Evolutionary conservation across 208 protist species (phyloP), one percentile per base, ranked within the genome.

Genomic region (Crithidia bombi): DNA sequence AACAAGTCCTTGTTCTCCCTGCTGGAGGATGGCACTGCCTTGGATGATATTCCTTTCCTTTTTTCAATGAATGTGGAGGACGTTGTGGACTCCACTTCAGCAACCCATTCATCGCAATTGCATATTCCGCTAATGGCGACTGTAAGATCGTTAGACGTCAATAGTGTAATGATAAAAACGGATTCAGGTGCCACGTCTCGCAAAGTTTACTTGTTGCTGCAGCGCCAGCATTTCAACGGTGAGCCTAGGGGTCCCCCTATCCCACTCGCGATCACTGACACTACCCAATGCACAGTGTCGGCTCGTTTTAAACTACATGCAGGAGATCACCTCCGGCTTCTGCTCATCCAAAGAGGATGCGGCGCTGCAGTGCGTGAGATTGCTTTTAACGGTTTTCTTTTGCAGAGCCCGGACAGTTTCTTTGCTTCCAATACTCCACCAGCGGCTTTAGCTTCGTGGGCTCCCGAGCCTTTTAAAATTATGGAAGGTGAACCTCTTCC

Each of bases 381-480:
- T 23, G 49, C 38, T 3, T 39, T 75, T 21, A 65, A 58, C 14
- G 70, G 70, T 1, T 75, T 50, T 43, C 36, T 69, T 49, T 33
- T 68, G 17, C 30, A 56, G 7, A 65, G 30, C 19, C 17, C 39
- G 3, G 51, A 68, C 15, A 44, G 39, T 26, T 75, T 52, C 28
- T 55, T 57, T 21, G 9, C 15, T 0, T 47, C 70, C 10, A n/a
- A 5, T 30, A 44, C 43, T 0, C 21, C 52, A 15, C 33, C 39
- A 9, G 52, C 47, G n/a, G 62, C 70, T 10, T 21, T 75, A 15
- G 17, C 51, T 17, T 57, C 70, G 33, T 75, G 70, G 70, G 65
- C 11, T 19, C 70, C 70, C 2, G 62, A 56, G 2, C 25, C 62
- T 1, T 65, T 75, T 44, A 35, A 26, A 46, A 10, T 75, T 0